phyloP scores from a whole-genome alignment of 176 grass and related monocot species.

The Typha latifolia region DNA sequence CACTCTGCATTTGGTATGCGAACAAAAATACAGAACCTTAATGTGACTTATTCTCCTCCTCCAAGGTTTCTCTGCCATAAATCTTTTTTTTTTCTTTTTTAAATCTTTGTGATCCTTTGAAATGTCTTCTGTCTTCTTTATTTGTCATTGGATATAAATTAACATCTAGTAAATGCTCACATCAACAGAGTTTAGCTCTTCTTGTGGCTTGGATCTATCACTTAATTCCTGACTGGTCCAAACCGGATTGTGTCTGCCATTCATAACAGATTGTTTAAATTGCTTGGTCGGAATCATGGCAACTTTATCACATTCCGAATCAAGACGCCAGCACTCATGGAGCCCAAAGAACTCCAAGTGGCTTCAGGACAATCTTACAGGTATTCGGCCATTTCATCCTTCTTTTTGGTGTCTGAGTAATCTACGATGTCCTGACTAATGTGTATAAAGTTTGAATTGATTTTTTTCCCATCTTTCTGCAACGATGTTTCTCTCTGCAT shows the following conservation, averaged over 20 bases:
- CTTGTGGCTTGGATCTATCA: constrained; percentile 7
- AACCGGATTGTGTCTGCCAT: not conserved
- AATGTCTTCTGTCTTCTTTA: not conserved
- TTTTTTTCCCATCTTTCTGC: not conserved
- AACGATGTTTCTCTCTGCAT: too few species aligned
- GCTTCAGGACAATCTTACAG: constrained; percentile 78
- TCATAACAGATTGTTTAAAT: not conserved
- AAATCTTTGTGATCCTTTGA: not conserved
- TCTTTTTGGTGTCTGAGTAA: not conserved
- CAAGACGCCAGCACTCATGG: constrained; percentile 39
- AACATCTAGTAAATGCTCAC: not conserved
- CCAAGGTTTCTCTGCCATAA: not conserved
- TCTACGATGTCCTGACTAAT: not conserved
- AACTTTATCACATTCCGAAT: constrained; percentile 29
- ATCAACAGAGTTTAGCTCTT: not conserved
- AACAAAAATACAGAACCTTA: not conserved
- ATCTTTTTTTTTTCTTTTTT: not conserved
- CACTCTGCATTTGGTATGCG: constrained; percentile 1
- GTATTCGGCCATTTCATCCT: constrained; percentile 20
- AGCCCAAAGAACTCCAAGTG: constrained; percentile 95
- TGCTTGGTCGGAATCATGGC: constrained; percentile 36
- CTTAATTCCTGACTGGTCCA: not conserved
- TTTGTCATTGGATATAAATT: not conserved
- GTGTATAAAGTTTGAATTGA: not conserved
- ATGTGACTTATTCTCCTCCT: not conserved